A percentile compares a stretch with the other conserved stretches of the same genome.
phyloP scores from a whole-genome alignment of 2,329 filamentous ascomycete species.

The Hypoxylon sp. region DNA sequence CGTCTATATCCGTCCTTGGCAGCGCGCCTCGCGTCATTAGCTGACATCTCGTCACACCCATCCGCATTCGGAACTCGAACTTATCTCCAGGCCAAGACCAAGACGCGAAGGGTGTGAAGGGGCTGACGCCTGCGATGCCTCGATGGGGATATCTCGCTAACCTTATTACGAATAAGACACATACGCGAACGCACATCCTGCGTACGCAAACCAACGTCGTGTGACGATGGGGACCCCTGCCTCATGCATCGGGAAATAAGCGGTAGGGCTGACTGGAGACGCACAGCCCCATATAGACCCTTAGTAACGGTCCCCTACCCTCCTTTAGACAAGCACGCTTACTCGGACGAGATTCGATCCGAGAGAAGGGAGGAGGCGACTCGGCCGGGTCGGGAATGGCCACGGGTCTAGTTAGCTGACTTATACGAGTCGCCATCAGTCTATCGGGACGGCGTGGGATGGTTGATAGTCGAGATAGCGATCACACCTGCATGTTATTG shows the following conservation, averaged over 20 bases:
- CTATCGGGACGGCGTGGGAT: constrained; percentile 12
- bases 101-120: background rate
- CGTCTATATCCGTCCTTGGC: constrained; percentile 16
- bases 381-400: background rate
- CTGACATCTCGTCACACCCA: constrained; percentile 7
- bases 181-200: background rate
- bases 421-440: constrained; percentile 2
- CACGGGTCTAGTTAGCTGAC: constrained; percentile 1
- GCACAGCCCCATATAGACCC: constrained; percentile 11
- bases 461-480: background rate
- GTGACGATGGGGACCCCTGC: constrained; percentile 13
- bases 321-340: background rate
- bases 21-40: constrained; percentile 10
- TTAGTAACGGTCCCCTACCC: background rate
- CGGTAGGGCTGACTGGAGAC: constrained; percentile 14
- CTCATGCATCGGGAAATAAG: constrained; percentile 21
- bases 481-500: background rate
- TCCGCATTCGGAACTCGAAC: constrained; percentile 20
- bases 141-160: constrained; percentile 5
- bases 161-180: constrained; percentile 2
- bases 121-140: constrained; percentile 5
- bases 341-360: constrained; percentile 22
- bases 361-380: constrained; percentile 14
- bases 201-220: constrained; percentile 24
- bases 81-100: background rate